phyloP scores from a whole-genome alignment of 2,329 filamentous ascomycete genomes.

The Ceratocystis diversiconidia region DNA sequence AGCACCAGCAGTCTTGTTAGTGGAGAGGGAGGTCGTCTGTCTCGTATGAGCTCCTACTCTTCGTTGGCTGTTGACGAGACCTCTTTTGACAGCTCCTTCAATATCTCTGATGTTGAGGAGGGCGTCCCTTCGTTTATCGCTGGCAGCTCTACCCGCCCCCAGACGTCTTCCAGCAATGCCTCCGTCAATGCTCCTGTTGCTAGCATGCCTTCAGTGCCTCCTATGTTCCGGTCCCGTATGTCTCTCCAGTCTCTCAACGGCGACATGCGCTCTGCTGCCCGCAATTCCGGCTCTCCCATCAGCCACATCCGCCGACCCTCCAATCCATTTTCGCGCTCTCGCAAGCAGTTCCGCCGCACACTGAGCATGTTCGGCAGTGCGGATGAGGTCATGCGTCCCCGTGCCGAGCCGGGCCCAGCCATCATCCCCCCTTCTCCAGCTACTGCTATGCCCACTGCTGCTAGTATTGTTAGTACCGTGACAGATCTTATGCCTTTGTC shows the following conservation, averaged over 20 bases:
- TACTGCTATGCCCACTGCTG: background rate
- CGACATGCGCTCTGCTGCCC: constrained; percentile 8
- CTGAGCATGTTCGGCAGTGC: constrained; percentile 97
- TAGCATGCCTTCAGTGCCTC: constrained; percentile 36
- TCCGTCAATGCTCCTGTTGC: constrained; percentile 1
- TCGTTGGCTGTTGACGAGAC: constrained; percentile 14
- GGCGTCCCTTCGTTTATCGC: constrained; percentile 37
- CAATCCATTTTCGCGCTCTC: constrained; percentile 58
- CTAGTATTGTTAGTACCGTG: background rate
- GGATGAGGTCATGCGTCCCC: constrained; percentile 68
- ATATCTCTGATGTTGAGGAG: constrained; percentile 12
- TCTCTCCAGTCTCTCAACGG: constrained; percentile 11
- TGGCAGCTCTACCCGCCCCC: constrained; percentile 45
- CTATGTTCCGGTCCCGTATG: constrained; percentile 30
- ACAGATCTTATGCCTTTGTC: background rate
- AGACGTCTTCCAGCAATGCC: constrained; percentile 28
- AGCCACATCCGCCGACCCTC: constrained; percentile 58
- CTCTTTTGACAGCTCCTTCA: constrained; percentile 14
- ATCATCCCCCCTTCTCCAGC: constrained; percentile 13
- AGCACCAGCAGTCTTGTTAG: constrained; percentile 16
- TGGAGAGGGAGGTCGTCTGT: constrained; percentile 23
- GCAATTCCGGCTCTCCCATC: constrained; percentile 51
- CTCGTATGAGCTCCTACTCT: constrained; percentile 30
- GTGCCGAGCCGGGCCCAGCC: constrained; percentile 34
- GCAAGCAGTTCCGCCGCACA: constrained; percentile 81